These are phyloP conservation scores for Aeschynomene evenia DNA, from an alignment of 306 rosid species.

Conservation along the genomic window DNA sequence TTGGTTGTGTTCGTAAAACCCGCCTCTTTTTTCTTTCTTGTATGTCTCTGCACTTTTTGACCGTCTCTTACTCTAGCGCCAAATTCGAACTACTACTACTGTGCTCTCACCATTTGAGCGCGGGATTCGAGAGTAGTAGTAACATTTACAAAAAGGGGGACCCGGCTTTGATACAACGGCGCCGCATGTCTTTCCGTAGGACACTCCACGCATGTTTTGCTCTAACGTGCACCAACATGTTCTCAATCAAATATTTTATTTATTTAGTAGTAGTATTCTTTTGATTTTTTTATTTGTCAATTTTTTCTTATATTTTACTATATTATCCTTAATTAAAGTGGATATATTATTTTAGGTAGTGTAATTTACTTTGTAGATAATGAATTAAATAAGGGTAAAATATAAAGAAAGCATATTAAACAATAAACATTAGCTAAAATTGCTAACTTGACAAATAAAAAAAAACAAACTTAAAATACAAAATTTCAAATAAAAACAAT, in stretches of 20 bases:
- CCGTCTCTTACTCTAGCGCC: constrained; percentile 7
- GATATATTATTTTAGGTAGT: too few relatives aligned
- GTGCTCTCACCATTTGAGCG: constrained; percentile 1
- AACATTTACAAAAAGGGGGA: not conserved
- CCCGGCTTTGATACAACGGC: constrained; percentile 15
- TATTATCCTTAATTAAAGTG: too few relatives aligned
- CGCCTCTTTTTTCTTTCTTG: constrained; percentile 19
- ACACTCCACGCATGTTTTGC: constrained; percentile 37
- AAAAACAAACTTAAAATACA: too few relatives aligned
- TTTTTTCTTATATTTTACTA: too few relatives aligned
- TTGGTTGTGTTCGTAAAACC: constrained; percentile 38
- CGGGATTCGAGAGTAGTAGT: constrained; percentile 17
- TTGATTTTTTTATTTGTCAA: too few relatives aligned
- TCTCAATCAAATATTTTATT: not conserved
- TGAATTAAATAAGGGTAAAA: too few relatives aligned
- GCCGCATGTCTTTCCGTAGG: constrained; percentile 38
- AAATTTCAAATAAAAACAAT: too few relatives aligned
- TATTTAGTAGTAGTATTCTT: too few relatives aligned
- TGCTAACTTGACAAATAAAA: too few relatives aligned
- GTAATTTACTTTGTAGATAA: too few relatives aligned
- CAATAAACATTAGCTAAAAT: too few relatives aligned
- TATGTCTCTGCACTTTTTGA: not conserved
- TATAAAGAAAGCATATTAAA: too few relatives aligned
- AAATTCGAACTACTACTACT: constrained; percentile 7
- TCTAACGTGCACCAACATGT: constrained; percentile 26